These are phyloP conservation scores for Penicillium sp. DNA, from an alignment of 2,329 filamentous ascomycete species.

Conservation along the genomic window DNA sequence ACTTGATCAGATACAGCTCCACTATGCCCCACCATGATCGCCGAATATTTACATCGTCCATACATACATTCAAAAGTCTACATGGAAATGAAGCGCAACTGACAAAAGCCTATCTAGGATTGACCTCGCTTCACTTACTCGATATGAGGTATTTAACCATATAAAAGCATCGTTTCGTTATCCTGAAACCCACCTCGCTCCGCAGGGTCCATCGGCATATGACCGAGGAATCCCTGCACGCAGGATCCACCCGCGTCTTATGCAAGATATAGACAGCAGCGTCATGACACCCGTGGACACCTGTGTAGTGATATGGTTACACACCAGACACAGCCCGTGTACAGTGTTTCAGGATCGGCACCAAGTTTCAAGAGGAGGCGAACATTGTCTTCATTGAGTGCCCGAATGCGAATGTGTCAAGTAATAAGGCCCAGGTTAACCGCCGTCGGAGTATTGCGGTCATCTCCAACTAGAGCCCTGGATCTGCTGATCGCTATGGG, in stretches of 20 bases:
- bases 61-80: background rate
- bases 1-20: constrained; percentile 1
- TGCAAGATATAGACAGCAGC: background rate
- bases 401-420: background rate
- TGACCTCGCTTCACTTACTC: background rate
- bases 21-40: constrained; percentile 4
- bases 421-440: background rate
- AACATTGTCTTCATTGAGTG: background rate
- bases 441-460: too few species aligned
- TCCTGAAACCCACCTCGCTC: background rate
- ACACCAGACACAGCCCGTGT: background rate
- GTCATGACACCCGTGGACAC: background rate
- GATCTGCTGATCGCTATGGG: background rate
- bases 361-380: background rate
- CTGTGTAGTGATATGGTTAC: background rate
- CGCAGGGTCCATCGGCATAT: background rate
- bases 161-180: background rate
- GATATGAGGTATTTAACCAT: background rate
- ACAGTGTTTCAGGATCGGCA: background rate
- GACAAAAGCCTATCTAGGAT: background rate
- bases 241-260: background rate
- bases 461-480: too few species aligned
- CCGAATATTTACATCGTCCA: background rate
- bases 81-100: background rate
- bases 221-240: background rate